Evolutionary conservation across 192 early-diverging fungal genomes (phyloP).

Genomic region (Entophlyctis luteolus): DNA sequence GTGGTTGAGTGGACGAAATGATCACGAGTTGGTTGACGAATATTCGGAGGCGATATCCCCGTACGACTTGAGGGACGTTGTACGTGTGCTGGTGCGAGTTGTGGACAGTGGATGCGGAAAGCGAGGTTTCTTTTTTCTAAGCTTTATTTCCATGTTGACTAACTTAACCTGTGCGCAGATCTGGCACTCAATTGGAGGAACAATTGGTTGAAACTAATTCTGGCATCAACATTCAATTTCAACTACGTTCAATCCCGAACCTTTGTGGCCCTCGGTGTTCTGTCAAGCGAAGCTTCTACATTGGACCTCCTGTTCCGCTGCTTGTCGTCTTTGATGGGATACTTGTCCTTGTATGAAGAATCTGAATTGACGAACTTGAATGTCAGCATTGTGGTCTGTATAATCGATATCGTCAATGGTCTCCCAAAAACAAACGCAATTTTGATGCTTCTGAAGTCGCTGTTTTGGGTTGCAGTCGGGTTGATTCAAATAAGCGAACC

Average conservation of each 20-base stretch:
- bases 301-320: constrained; percentile 93
- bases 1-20: constrained; percentile 9
- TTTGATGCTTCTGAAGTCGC: constrained; percentile 49
- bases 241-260: constrained; percentile 92
- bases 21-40: constrained; percentile 21
- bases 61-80: constrained; percentile 51
- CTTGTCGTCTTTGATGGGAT: constrained; percentile 80
- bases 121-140: constrained; percentile 44
- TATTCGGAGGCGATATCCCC: constrained; percentile 27
- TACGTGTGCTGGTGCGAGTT: constrained; percentile 58
- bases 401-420: constrained; percentile 82
- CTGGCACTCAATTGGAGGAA: constrained; percentile 79
- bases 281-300: constrained; percentile 85
- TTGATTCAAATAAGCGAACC: constrained; percentile 82
- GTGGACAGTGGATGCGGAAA: constrained; percentile 61
- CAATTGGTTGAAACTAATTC: constrained; percentile 87
- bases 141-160: background rate
- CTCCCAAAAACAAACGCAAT: constrained; percentile 5
- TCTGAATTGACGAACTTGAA: constrained; percentile 68
- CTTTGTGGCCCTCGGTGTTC: constrained; percentile 83
- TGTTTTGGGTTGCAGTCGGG: constrained; percentile 90
- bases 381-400: constrained; percentile 80
- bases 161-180: constrained; percentile 44
- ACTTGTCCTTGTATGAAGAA: constrained; percentile 80
- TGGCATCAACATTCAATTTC: constrained; percentile 89